Base-by-base conservation (phyloP, 2,329 filamentous ascomycete genomes). In the Neofusicoccum parvum region DNA sequence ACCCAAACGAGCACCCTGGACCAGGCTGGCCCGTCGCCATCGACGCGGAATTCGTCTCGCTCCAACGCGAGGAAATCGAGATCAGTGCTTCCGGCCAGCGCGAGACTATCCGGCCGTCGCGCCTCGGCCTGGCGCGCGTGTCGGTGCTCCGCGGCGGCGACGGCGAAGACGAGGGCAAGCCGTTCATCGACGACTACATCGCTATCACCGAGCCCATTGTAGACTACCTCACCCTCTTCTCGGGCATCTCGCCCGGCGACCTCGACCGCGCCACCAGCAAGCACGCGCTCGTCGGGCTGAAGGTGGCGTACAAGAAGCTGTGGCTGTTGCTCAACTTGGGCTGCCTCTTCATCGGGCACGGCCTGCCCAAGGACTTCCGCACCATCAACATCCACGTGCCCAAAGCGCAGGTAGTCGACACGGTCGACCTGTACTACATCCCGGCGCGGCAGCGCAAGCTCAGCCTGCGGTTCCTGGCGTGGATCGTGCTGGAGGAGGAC, bases 341-440 rank as follows among this genome's bases (percentile, higher is more conserved):
- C 54, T 97, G 93, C 79, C 88, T 92, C 68, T 99, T 99, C 75
- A 86, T 99, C 5, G 95, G 95, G 2, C 95, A 99, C 73, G 94
- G 94, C 3, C 83, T 99, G 48, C 92, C 92, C 70, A 94, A 95
- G 71, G 95, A 99, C 78, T 98, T 99, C 80, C 92, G 95, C 62
- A 96, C 96, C 65, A 96, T 97, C 79, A 99, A 99, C 77, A 97
- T 99, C 65, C 92, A 97, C 76, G 91, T 99, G 0, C 95, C 96
- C 1, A 92, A 90, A 74, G 79, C 87, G 3, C 95, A 99, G 76
- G 90, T 97, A 41, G 92, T 99, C 64, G 95, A 99, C 78, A 99
- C 96, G 0, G 93, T 94, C 70, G 90, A 96, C 69, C 84, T 97
- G 1, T 98, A 96, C 81, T 96, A 91, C 78, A 88, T 96, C 66